A percentile compares a stretch with the other conserved stretches of the same genome.
Conservation (phyloP, 768 basidiomycete species). For the Peribolospora kevripleyi region DNA sequence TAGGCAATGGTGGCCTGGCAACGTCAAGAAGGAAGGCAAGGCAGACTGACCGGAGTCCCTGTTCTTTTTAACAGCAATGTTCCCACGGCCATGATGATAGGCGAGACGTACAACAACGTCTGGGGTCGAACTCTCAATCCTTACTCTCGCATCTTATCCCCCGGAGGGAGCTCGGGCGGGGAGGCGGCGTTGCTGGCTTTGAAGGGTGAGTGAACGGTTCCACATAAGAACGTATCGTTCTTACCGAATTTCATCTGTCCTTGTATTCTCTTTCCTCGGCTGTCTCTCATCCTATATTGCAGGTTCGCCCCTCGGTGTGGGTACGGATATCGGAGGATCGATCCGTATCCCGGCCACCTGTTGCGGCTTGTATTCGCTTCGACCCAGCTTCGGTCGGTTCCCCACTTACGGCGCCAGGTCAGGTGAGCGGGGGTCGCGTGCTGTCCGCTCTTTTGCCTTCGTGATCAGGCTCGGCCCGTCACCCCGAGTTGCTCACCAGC, state of each 20-base stretch:
- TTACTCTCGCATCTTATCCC: slow-evolving; percentile 40
- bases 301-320: too few relatives aligned
- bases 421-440: too few relatives aligned
- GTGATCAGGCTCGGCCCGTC: too few relatives aligned
- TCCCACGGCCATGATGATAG: slow-evolving; percentile 29
- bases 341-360: slow-evolving; percentile 43
- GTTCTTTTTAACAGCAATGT: slow-evolving; percentile 7
- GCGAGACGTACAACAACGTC: slow-evolving; percentile 51
- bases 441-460: too few relatives aligned
- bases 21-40: too few relatives aligned
- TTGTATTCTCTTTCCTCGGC: too few relatives aligned
- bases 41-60: not conserved
- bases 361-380: slow-evolving; percentile 30
- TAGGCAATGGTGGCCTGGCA: too few relatives aligned
- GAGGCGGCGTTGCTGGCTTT: slow-evolving; percentile 52
- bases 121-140: slow-evolving; percentile 63
- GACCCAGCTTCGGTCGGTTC: slow-evolving; percentile 2
- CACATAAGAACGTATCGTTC: too few relatives aligned
- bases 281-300: too few relatives aligned
- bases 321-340: slow-evolving; percentile 25
- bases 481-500: too few relatives aligned
- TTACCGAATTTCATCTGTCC: too few relatives aligned
- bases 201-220: slow-evolving; percentile 9
- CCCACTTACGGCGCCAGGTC: not conserved
- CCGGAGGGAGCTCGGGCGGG: slow-evolving; percentile 64